A percentile compares a stretch with the other conserved stretches of the same genome.
Conservation (phyloP, 441 rosid genomes). For the Syzygium malaccense region DNA sequence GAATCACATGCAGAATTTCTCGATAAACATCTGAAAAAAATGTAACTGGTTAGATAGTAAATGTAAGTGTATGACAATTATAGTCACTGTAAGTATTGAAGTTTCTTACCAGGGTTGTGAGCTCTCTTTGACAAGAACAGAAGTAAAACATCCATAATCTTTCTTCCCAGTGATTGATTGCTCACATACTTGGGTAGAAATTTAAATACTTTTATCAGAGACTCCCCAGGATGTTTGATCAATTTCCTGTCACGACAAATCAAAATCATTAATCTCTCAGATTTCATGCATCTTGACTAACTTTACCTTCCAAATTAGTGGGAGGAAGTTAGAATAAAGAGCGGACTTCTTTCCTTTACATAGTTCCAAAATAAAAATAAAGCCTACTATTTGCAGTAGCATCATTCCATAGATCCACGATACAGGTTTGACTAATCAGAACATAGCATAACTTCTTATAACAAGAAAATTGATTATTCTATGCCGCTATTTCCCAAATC, state of each 20-base stretch:
- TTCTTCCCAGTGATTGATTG: slow-evolving; percentile 39
- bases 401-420: not conserved
- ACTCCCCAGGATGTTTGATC: slow-evolving; percentile 57
- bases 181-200: slow-evolving; percentile 52
- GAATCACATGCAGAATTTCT: slow-evolving; percentile 59
- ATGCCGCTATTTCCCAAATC: not conserved
- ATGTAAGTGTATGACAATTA: not conserved
- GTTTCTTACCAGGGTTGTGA: slow-evolving; percentile 56
- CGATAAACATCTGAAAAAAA: slow-evolving; percentile 46
- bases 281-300: not conserved
- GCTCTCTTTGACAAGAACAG: slow-evolving; percentile 47
- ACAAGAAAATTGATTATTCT: not conserved
- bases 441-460: not conserved
- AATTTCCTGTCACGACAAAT: slow-evolving; percentile 47
- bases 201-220: slow-evolving; percentile 58
- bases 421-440: not conserved
- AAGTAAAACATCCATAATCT: slow-evolving; percentile 70
- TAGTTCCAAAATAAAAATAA: not conserved
- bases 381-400: not conserved
- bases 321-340: not conserved
- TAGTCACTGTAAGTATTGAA: slow-evolving; percentile 2
- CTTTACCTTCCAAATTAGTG: not conserved
- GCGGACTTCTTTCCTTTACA: not conserved
- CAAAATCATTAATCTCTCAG: slow-evolving; percentile 7
- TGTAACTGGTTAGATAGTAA: slow-evolving; percentile 10